Percentiles rank a stretch among this genome's conserved stretches.
These are phyloP conservation scores for Kwoniella europaea DNA, from an alignment of 768 basidiomycete species.

Conservation along the genomic window DNA sequence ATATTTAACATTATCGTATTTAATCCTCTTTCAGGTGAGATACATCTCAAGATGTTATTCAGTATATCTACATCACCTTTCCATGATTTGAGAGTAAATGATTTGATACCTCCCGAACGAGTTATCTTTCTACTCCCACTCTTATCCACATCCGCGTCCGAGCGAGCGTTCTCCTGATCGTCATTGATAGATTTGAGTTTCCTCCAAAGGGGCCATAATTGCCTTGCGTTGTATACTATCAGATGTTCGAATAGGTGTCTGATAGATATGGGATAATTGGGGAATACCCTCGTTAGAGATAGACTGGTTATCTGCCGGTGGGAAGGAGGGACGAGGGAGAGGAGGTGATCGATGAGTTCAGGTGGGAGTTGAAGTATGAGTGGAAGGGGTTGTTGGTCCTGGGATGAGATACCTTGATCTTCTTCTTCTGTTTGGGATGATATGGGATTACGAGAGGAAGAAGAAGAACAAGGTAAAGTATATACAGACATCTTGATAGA, in stretches of 20 bases:
- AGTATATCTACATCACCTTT: slow-evolving; percentile 74
- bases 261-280: slow-evolving; percentile 64
- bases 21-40: slow-evolving; percentile 62
- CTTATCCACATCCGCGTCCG: too few relatives aligned
- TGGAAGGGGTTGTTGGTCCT: neutral
- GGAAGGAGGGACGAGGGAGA: slow-evolving; percentile 63
- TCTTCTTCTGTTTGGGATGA: neutral
- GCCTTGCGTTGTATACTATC: slow-evolving; percentile 63
- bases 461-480: slow-evolving; percentile 1
- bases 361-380: slow-evolving; percentile 62
- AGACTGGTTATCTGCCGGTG: slow-evolving; percentile 65
- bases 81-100: slow-evolving; percentile 64
- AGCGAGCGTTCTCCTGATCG: neutral
- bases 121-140: neutral
- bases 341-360: slow-evolving; percentile 70
- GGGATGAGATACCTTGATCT: neutral
- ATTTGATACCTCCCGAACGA: neutral
- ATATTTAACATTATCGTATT: slow-evolving; percentile 66
- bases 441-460: neutral
- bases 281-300: slow-evolving; percentile 69
- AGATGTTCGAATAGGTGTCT: slow-evolving; percentile 68
- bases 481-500: slow-evolving; percentile 14
- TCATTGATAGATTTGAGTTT: slow-evolving; percentile 61
- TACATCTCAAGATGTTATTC: slow-evolving; percentile 68
- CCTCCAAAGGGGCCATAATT: slow-evolving; percentile 66